Percentiles rank a stretch among this genome's conserved stretches.
Evolutionary conservation across 768 basidiomycete species (phyloP).

Genomic region (Podaxis sp.): DNA sequence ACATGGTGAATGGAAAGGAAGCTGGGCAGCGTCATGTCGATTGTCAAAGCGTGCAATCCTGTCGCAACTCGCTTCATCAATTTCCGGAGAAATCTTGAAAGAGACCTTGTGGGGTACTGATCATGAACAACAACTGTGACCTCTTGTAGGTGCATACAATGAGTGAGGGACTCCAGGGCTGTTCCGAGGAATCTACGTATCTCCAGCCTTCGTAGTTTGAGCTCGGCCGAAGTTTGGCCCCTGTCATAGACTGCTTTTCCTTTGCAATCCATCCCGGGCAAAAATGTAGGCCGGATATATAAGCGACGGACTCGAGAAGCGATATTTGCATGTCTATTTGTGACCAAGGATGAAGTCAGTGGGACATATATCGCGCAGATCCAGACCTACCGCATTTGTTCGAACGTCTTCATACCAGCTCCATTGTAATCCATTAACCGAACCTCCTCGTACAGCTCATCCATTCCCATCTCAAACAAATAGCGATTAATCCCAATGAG

Average conservation of each 20-base stretch:
- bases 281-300: constrained; percentile 26
- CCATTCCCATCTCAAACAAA: constrained; percentile 28
- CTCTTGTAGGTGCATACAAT: constrained; percentile 21
- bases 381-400: constrained; percentile 21
- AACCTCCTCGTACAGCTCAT: constrained; percentile 28
- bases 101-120: constrained; percentile 20
- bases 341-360: not conserved
- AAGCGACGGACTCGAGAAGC: constrained; percentile 23
- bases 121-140: constrained; percentile 26
- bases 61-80: constrained; percentile 22
- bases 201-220: not conserved
- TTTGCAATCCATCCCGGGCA: constrained; percentile 20
- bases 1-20: constrained; percentile 19
- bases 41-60: constrained; percentile 18
- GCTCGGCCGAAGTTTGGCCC: not conserved
- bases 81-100: constrained; percentile 19
- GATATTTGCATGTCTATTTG: constrained; percentile 19
- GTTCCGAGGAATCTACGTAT: constrained; percentile 15
- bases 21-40: constrained; percentile 24
- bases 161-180: constrained; percentile 14
- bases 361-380: not conserved
- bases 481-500: constrained; percentile 27
- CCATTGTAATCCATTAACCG: constrained; percentile 25
- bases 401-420: constrained; percentile 19
- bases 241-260: not conserved